Conservation (phyloP, 2,329 filamentous ascomycete species). For the Sporothrix euskadiensis region DNA sequence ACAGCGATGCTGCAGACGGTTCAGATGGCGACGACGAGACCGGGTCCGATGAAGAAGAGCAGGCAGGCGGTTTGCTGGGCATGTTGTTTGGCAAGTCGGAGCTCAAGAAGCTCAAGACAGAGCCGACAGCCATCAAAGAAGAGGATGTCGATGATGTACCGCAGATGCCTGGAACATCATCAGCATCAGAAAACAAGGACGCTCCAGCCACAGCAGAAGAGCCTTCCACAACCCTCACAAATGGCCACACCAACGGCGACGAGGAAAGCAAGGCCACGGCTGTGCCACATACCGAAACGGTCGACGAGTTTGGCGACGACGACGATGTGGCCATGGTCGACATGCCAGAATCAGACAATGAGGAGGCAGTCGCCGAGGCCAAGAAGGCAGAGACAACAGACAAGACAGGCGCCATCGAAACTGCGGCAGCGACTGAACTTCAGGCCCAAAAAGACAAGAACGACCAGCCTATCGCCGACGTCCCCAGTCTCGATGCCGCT, state of each 20-base stretch:
- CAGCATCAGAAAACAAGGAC: slow-evolving; percentile 39
- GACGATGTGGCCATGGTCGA: slow-evolving; percentile 37
- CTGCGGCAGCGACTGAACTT: not conserved
- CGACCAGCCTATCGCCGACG: not conserved
- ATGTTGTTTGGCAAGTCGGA: slow-evolving; percentile 62
- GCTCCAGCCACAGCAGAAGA: slow-evolving; percentile 43
- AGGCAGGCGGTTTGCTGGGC: slow-evolving; percentile 53
- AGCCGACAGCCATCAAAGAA: slow-evolving; percentile 38
- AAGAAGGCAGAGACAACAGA: not conserved
- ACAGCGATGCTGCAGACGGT: slow-evolving; percentile 47
- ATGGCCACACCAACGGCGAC: not conserved
- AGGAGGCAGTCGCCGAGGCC: not conserved
- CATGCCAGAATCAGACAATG: slow-evolving; percentile 25
- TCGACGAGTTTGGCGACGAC: slow-evolving; percentile 36
- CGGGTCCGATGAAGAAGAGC: slow-evolving; percentile 45
- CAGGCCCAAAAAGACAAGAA: not conserved
- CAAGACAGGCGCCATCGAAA: not conserved
- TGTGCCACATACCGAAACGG: not conserved
- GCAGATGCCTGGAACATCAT: slow-evolving; percentile 35
- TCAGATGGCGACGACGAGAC: slow-evolving; percentile 49
- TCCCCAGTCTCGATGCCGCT: slow-evolving; percentile 35
- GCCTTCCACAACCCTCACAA: not conserved
- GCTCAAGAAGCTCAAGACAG: slow-evolving; percentile 52
- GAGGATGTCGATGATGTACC: slow-evolving; percentile 35
- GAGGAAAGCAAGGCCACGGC: not conserved